A percentile compares a stretch with the other conserved stretches of the same genome.
Evolutionary conservation across 2,329 filamentous ascomycete species (phyloP).

Genomic region (Alternaria gansuensis): DNA sequence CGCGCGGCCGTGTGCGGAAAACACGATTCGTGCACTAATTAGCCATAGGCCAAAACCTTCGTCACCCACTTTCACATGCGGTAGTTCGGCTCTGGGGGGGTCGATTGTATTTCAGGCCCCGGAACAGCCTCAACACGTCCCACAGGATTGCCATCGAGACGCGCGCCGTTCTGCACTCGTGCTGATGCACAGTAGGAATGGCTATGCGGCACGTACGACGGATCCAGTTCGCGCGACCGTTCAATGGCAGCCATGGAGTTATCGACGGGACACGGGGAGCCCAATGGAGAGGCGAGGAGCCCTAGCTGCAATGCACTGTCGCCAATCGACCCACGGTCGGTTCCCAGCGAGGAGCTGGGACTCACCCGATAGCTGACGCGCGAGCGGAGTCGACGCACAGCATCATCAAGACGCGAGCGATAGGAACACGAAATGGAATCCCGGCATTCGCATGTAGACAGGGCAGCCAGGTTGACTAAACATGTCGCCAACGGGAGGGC

Average conservation of each 20-base stretch:
- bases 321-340: slow-evolving; percentile 13
- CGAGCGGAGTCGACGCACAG: slow-evolving; percentile 6
- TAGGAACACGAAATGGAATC: slow-evolving; percentile 3
- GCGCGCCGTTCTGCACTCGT: slow-evolving; percentile 13
- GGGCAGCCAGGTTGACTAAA: slow-evolving; percentile 1
- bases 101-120: slow-evolving; percentile 10
- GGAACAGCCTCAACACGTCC: slow-evolving; percentile 21
- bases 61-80: slow-evolving; percentile 33
- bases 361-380: slow-evolving; percentile 7
- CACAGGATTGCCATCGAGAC: slow-evolving; percentile 18
- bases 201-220: slow-evolving; percentile 24
- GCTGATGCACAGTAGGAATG: slow-evolving; percentile 14
- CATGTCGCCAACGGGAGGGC: slow-evolving; percentile 19
- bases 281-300: slow-evolving; percentile 13
- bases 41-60: slow-evolving; percentile 3
- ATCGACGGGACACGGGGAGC: slow-evolving; percentile 15
- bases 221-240: slow-evolving; percentile 13
- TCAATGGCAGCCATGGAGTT: slow-evolving; percentile 6
- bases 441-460: slow-evolving; percentile 2
- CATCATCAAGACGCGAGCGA: neutral
- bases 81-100: slow-evolving; percentile 8
- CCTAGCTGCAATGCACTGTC: slow-evolving; percentile 5
- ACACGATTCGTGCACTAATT: slow-evolving; percentile 20
- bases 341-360: slow-evolving; percentile 1
- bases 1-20: slow-evolving; percentile 10